Evolutionary conservation across 768 basidiomycete genomes (phyloP), one percentile per base, ranked within the genome.

Genomic region (Mycena latifolia): DNA sequence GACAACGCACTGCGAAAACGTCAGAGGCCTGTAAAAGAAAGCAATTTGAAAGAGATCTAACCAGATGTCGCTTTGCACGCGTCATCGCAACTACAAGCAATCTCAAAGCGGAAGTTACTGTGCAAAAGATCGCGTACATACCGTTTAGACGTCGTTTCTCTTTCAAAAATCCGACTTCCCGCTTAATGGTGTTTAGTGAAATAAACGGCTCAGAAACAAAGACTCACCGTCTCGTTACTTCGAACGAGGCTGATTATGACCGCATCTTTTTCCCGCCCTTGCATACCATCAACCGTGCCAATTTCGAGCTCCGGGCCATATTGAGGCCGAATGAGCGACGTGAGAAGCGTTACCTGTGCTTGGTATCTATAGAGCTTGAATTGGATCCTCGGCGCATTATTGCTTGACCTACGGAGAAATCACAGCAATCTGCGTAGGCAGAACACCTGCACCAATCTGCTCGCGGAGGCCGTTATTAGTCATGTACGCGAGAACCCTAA

Each of bases 251-350:
- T 94, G 57, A 99, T 93, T 25, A 99, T 88, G 41, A 99, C 88
- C 0, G 95, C 95, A 58, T 99, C 95, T 70, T 95, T 95, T 76
- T 99, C 97, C 53, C 98, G 88, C 0, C 97, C 97, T 81, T 99
- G 98, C 90, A 98, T 93, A 0, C 96, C 95, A 74, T 99, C 98
- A 1, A 99, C 96, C 0, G 92, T 94, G 1, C 96, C 98, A 47
- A 98, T 94, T 70, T 98, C 96, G 0, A 99, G 84, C 27, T 81
- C 80, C 0, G 82, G 76, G 0, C 92, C 92, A 71, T 92, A 85
- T n/a, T 80, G 75, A 0, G 91, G 89, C 25, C 92, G 88, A 22
- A 99, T 80, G 46, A 95, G 80, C 0, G 91, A 89, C 0, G 93
- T 87, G 41, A 99, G 82, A 1, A 96, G 84, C 3, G 92, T 88